Base-by-base conservation (phyloP, 2,329 filamentous ascomycete genomes). In the Paracamarosporium sp. region DNA sequence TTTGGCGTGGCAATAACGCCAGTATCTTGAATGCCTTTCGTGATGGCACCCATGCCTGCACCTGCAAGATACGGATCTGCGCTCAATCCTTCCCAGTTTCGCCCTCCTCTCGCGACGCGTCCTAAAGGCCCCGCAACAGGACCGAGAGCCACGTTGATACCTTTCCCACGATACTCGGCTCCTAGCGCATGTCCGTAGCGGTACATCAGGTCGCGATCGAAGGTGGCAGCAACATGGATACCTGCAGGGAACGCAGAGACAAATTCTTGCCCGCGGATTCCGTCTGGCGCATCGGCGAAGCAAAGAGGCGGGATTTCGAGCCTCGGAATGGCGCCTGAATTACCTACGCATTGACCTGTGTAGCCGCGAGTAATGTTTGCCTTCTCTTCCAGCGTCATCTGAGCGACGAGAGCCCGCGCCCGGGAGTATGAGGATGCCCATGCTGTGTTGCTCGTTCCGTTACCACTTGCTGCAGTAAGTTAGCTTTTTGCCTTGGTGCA, bases 21-120 rank as follows among this genome's bases (percentile, higher is more conserved):
- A 13, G 80, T 60, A 22, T 73, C 82, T 63, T 88, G 86, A 45
- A 85, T 85, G 2, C 85, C 85, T 65, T 50, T 53, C 1, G 64
- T 83, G 0, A 85, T 85, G 53, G 81, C 67, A 6, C 79, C 78
- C 28, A 77, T 83, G 1, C 78, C 83, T 55, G 80, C 69, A 2
- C 79, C 85, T 61, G 85, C 83, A 28, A 93, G 82, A 4, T 85
- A 85, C 0, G 90, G 90, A 68, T 93, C 90, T 1, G 64, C 76
- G 2, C 89, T 88, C 63, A 92, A 89, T 0, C 87, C 86, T 71
- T 93, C 90, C 90, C 89, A 92, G 63, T 86, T 90, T 17, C 90
- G 83, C 13, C 90, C 90, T 8, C 88, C 90, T 50, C 86, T 82
- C 1, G 89, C 89, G 67, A 91, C 88, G 7, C 89, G 83, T 2